Percentiles rank a stretch among this genome's conserved stretches.
Conservation (phyloP, 257 asterid species). For the Nicotiana otophora region DNA sequence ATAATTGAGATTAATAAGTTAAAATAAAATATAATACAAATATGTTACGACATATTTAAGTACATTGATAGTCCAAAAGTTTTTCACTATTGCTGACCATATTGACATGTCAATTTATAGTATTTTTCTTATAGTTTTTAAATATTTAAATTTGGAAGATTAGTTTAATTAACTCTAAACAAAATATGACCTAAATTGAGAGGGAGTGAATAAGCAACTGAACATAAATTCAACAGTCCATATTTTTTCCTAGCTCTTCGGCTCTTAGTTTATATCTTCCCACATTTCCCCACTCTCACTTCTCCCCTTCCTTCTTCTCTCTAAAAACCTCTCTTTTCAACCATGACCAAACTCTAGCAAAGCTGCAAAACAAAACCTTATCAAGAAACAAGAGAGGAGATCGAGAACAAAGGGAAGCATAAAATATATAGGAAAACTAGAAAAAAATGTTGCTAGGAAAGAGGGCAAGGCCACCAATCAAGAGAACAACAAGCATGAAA, state of each 20-base stretch:
- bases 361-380: not conserved
- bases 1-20: too few relatives aligned
- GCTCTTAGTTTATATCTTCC: slow-evolving; percentile 3
- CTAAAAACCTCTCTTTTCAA: not conserved
- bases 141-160: too few relatives aligned
- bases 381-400: not conserved
- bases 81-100: too few relatives aligned
- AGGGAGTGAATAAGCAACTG: not conserved
- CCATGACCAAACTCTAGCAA: not conserved
- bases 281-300: not conserved
- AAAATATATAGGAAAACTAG: not conserved
- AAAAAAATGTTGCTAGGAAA: slow-evolving; percentile 56
- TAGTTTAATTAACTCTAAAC: too few relatives aligned
- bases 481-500: slow-evolving; percentile 78
- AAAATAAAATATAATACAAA: too few relatives aligned
- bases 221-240: not conserved
- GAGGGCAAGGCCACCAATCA: slow-evolving; percentile 61
- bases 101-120: too few relatives aligned
- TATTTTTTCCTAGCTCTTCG: not conserved
- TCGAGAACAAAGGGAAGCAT: too few relatives aligned
- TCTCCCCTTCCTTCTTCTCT: not conserved
- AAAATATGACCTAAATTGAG: too few relatives aligned
- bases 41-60: too few relatives aligned
- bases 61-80: too few relatives aligned
- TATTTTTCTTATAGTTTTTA: too few relatives aligned